Percentiles rank a stretch among this genome's conserved stretches.
Conservation (phyloP, 805 yeast genomes). For the Starmerella sp. region DNA sequence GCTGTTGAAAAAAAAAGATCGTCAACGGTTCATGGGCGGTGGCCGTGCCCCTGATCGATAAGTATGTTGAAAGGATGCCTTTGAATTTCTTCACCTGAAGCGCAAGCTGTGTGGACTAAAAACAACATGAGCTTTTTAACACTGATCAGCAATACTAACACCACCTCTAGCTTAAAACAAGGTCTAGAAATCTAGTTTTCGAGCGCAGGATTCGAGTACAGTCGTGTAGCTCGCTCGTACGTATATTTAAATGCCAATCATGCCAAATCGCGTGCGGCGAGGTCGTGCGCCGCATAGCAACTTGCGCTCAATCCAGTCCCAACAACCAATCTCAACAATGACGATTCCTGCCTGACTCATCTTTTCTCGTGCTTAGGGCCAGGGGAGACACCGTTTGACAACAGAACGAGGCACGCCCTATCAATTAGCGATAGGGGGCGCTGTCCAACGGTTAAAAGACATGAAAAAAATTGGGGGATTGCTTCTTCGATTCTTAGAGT, state of each 20-base stretch:
- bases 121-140: constrained; percentile 36
- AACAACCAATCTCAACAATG: constrained; percentile 4
- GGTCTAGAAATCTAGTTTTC: neutral
- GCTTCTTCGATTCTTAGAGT: neutral
- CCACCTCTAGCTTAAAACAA: neutral
- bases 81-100: constrained; percentile 36
- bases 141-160: constrained; percentile 31
- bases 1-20: neutral
- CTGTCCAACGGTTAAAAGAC: neutral
- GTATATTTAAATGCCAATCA: neutral
- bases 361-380: neutral
- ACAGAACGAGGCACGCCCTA: neutral
- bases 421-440: neutral
- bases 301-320: neutral
- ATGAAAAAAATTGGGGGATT: neutral
- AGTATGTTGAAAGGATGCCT: constrained; percentile 30
- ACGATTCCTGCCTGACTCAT: neutral
- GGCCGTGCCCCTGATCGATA: constrained; percentile 6
- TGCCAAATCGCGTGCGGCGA: neutral
- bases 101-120: constrained; percentile 23
- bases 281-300: neutral
- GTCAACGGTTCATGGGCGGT: neutral
- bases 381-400: neutral
- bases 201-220: neutral
- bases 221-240: neutral